phyloP scores from a whole-genome alignment of 495 filamentous ascomycete species.

The Lophiostoma macrostomum region DNA sequence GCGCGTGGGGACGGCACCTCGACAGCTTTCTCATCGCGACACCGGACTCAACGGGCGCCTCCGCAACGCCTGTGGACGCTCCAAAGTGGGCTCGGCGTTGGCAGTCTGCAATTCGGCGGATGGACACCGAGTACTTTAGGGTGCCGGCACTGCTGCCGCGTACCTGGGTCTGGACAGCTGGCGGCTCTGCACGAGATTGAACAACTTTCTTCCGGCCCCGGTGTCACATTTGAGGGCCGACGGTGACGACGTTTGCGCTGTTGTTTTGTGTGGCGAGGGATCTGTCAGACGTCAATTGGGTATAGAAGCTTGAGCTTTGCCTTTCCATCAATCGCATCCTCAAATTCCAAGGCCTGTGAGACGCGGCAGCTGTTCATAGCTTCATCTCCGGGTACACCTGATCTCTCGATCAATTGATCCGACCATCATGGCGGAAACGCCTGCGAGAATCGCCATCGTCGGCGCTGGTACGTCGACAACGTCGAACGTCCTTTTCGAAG shows the following conservation, averaged over 20 bases:
- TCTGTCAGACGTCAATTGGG: background rate
- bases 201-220: constrained; percentile 1
- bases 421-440: constrained; percentile 39
- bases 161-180: constrained; percentile 1
- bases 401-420: too few relatives aligned
- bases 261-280: background rate
- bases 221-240: background rate
- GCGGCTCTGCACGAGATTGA: background rate
- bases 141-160: constrained; percentile 22
- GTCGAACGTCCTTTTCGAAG: background rate
- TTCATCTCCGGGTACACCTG: too few relatives aligned
- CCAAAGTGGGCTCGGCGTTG: too few relatives aligned
- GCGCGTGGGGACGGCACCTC: background rate
- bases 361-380: too few relatives aligned
- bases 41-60: too few relatives aligned
- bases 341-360: too few relatives aligned
- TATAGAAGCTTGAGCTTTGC: constrained; percentile 3
- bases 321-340: too few relatives aligned
- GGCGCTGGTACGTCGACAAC: constrained; percentile 35
- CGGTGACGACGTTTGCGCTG: background rate
- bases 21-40: too few relatives aligned
- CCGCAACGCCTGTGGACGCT: too few relatives aligned
- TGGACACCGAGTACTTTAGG: too few relatives aligned
- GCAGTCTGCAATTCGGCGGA: too few relatives aligned
- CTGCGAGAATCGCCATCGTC: constrained; percentile 40